Conservation (phyloP, 2,329 filamentous ascomycete species). For the Claviceps sp. region DNA sequence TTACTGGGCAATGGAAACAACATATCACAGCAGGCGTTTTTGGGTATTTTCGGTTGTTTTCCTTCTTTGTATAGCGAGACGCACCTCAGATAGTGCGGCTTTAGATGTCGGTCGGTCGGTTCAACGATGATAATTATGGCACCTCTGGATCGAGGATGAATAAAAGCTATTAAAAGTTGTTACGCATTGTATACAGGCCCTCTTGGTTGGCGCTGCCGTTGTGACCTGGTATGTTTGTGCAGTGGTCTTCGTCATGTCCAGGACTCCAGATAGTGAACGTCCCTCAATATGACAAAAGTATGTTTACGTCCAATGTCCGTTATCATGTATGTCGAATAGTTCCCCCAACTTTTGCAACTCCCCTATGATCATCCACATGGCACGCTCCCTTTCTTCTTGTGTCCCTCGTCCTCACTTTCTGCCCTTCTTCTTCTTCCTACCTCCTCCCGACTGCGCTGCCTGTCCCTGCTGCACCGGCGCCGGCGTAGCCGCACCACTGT, state of each 20-base stretch:
- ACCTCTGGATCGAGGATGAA: background rate
- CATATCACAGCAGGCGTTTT: slow-evolving; percentile 9
- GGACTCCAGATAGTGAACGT: background rate
- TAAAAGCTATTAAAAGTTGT: background rate
- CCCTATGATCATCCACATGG: too few relatives aligned
- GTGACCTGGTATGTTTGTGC: background rate
- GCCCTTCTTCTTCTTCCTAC: slow-evolving; percentile 59
- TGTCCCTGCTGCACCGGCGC: slow-evolving; percentile 13
- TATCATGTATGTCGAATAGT: background rate
- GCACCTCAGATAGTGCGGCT: background rate
- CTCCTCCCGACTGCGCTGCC: slow-evolving; percentile 20
- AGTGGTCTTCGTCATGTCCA: background rate
- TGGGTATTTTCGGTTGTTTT: slow-evolving; percentile 3
- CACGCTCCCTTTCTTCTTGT: background rate
- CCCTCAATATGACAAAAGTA: background rate
- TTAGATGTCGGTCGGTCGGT: slow-evolving; percentile 7
- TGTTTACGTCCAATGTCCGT: background rate
- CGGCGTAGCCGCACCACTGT: slow-evolving; percentile 13
- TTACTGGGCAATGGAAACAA: slow-evolving; percentile 1
- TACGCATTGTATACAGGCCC: background rate
- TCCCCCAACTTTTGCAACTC: background rate
- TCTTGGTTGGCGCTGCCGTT: background rate
- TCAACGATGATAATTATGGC: slow-evolving; percentile 6
- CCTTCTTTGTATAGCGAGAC: background rate
- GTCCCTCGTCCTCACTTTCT: slow-evolving; percentile 36